Conservation (phyloP, 768 basidiomycete species). For the Mrakia hoshinonis region DNA sequence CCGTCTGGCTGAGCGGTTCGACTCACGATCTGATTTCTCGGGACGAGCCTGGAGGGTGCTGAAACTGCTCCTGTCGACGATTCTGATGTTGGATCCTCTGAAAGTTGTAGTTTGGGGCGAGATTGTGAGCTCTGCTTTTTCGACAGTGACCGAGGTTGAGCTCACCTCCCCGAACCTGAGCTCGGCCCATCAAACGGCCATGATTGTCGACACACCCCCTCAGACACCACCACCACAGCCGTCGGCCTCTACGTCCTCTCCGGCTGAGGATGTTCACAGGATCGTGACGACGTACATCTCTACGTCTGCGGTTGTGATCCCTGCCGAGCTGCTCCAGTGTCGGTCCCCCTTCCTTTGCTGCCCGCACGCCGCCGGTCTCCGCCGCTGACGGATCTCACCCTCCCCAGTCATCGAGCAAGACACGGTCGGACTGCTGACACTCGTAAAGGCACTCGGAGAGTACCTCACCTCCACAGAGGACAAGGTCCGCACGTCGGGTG, state of each 20-base stretch:
- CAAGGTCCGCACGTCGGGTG: slow-evolving; percentile 68
- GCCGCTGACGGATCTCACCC: background rate
- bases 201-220: slow-evolving; percentile 4
- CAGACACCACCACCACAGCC: background rate
- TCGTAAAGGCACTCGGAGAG: slow-evolving; percentile 79
- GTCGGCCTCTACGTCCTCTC: background rate
- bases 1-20: too few relatives aligned
- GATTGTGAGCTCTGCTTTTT: too few relatives aligned
- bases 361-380: background rate
- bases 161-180: too few relatives aligned
- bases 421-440: slow-evolving; percentile 54
- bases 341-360: background rate
- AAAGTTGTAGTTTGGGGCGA: too few relatives aligned
- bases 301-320: slow-evolving; percentile 35
- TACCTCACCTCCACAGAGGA: slow-evolving; percentile 83
- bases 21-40: too few relatives aligned
- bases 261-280: slow-evolving; percentile 12
- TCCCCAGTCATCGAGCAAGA: slow-evolving; percentile 51
- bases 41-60: too few relatives aligned
- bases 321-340: slow-evolving; percentile 38
- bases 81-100: too few relatives aligned
- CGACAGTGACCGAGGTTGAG: too few relatives aligned
- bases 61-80: too few relatives aligned
- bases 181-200: background rate
- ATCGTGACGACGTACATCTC: slow-evolving; percentile 39